A percentile compares a stretch with the other conserved stretches of the same genome.
Conservation (phyloP, 768 basidiomycete species). For the Rhodocollybia butyracea region DNA sequence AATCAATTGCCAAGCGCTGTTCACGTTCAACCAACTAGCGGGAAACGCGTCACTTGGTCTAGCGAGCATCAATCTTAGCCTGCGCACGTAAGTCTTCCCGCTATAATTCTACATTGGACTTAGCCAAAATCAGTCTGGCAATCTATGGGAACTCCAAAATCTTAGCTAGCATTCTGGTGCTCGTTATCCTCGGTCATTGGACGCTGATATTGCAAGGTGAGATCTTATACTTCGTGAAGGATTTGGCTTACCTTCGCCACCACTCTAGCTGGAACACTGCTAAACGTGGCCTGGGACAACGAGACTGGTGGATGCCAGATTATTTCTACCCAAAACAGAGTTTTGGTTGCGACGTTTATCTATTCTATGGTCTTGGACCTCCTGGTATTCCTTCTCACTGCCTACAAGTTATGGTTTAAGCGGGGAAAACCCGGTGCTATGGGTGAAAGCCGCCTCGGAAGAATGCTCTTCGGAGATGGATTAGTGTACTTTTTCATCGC, state of each 20-base stretch:
- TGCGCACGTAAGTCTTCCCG: conserved; percentile 52
- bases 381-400: conserved; percentile 56
- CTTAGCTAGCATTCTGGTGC: conserved; percentile 47
- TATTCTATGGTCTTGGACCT: conserved; percentile 76
- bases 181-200: conserved; percentile 68
- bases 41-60: conserved; percentile 68
- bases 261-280: conserved; percentile 43
- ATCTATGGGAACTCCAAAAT: conserved; percentile 58
- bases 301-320: conserved; percentile 51
- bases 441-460: conserved; percentile 55
- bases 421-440: conserved; percentile 25
- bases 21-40: conserved; percentile 62
- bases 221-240: conserved; percentile 2
- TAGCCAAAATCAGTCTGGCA: conserved; percentile 49
- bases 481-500: conserved; percentile 71
- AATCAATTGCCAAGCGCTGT: conserved; percentile 63
- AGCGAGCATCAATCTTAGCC: conserved; percentile 67
- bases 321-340: conserved; percentile 50
- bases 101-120: not conserved
- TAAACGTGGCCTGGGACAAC: conserved; percentile 55
- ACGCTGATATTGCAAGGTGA: conserved; percentile 65
- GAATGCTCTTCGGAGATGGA: conserved; percentile 69
- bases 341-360: conserved; percentile 66
- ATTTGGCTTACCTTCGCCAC: not conserved
- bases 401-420: conserved; percentile 50